Percentiles rank a stretch among this genome's conserved stretches.
These are phyloP conservation scores for Flaveria floridana DNA, from an alignment of 140 eudicot genomes.

Conservation along the genomic window DNA sequence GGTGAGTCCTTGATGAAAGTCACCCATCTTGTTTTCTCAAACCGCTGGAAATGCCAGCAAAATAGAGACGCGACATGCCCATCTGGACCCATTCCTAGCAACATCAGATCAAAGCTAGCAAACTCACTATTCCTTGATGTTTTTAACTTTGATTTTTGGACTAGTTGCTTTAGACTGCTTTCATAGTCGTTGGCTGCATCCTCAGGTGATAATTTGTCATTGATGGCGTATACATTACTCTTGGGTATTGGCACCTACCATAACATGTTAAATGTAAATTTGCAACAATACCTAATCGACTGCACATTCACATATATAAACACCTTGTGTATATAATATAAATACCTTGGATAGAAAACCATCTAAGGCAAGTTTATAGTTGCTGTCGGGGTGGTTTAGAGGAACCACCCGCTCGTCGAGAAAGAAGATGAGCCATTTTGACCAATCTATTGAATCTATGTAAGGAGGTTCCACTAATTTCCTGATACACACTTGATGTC, in stretches of 20 bases:
- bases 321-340: not conserved
- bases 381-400: slow-evolving; percentile 52
- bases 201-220: not conserved
- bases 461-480: slow-evolving; percentile 57
- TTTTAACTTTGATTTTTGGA: slow-evolving; percentile 9
- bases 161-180: not conserved
- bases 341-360: slow-evolving; percentile 60
- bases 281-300: not conserved
- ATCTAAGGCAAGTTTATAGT: slow-evolving; percentile 61
- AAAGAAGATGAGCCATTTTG: slow-evolving; percentile 63
- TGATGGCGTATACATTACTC: slow-evolving; percentile 25
- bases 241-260: slow-evolving; percentile 37
- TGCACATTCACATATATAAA: not conserved
- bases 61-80: slow-evolving; percentile 33
- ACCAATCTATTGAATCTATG: slow-evolving; percentile 54
- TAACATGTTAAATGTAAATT: not conserved
- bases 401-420: slow-evolving; percentile 64
- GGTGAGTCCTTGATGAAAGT: slow-evolving; percentile 26
- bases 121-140: slow-evolving; percentile 14
- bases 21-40: slow-evolving; percentile 33
- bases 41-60: slow-evolving; percentile 32
- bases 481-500: slow-evolving; percentile 32
- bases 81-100: not conserved
- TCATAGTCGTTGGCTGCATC: not conserved
- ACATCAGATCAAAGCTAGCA: not conserved